Base-by-base conservation (phyloP, 129 eudicot genomes). In the Flaveria trinervia region DNA sequence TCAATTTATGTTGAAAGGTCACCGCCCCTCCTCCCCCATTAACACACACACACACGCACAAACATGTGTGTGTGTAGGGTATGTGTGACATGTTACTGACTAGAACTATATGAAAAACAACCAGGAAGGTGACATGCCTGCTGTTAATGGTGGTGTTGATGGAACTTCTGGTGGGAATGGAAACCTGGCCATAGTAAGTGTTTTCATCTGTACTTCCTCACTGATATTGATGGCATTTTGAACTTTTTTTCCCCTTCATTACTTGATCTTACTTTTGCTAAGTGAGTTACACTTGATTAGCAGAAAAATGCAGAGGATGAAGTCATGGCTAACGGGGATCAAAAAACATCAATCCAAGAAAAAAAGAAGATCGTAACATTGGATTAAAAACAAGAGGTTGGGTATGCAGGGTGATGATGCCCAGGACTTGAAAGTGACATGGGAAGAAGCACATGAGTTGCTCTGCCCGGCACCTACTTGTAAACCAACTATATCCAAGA, bases 381-480 rank as follows among this genome's bases (percentile, higher is more conserved):
- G 89, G 96, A 66, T 75, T 83, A 72, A 93, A 83, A 93, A 79
- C 73, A 93, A 93, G 81, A 89, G 97, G 88, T 84, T 90, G 75
- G 85, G 78, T 28, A 90, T 90, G 86, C 88, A 87, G 73, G 84
- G 77, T 78, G 96, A 93, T 75, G 98, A 93, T 70, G 97, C 98
- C 46, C 67, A 83, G 85, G 93, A 93, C 66, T 83, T 93, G 48
- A 89, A 83, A 43, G 74, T 89, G 9, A 85, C 98, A 6, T 93
- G 98, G 98, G 95, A 89, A 75, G 98, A 90, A 71, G 90, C 90
- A 62, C 96, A 93, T 6, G 97, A 90, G 71, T 73, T 93, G 75
- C 92, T 93, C 17, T 90, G 88, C 28, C 96, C 98, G 51, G 77
- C 93, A 22, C 92, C 93, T 33, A 74, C 79, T 74, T 77, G 80